A percentile compares a stretch with the other conserved stretches of the same genome.
These are phyloP conservation scores for Chlamydomonas sp. DNA, from an alignment of 139 green algal genomes.

Conservation along the genomic window DNA sequence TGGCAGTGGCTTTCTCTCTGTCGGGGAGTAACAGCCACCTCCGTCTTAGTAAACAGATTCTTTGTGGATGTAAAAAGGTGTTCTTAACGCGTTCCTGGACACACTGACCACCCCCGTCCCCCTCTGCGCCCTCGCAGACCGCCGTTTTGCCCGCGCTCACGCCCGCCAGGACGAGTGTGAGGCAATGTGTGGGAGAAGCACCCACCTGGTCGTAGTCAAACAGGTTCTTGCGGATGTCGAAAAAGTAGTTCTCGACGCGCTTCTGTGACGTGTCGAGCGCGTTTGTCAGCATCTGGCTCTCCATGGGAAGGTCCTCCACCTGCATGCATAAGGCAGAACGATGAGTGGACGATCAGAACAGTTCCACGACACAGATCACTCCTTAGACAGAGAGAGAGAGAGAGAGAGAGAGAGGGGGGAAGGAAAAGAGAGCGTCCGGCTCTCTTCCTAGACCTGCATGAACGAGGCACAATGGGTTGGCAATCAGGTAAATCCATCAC, in stretches of 20 bases:
- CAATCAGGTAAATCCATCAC: not conserved
- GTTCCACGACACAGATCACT: not conserved
- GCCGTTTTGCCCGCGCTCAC: too few species aligned
- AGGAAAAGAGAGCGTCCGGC: not conserved
- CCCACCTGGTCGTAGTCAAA: constrained; percentile 25
- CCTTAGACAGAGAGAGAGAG: not conserved
- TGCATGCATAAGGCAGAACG: constrained; percentile 47
- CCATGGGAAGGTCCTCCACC: constrained; percentile 83
- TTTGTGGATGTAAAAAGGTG: too few species aligned
- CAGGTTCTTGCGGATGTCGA: constrained; percentile 83
- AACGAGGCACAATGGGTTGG: not conserved
- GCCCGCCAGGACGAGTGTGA: not conserved
- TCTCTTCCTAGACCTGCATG: not conserved
- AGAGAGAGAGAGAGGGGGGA: not conserved
- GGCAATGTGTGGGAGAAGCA: not conserved
- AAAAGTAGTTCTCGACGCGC: constrained; percentile 96
- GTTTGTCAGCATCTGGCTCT: constrained; percentile 89
- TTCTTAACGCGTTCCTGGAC: too few species aligned
- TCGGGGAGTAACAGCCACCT: too few species aligned
- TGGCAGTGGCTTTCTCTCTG: too few species aligned
- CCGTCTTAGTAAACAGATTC: too few species aligned
- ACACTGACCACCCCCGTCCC: too few species aligned
- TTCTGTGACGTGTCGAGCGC: constrained; percentile 91
- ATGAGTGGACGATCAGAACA: not conserved
- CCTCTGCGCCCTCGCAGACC: too few species aligned